Base-by-base conservation (phyloP, 2,329 filamentous ascomycete species). In the Rhinocladiella similis region DNA sequence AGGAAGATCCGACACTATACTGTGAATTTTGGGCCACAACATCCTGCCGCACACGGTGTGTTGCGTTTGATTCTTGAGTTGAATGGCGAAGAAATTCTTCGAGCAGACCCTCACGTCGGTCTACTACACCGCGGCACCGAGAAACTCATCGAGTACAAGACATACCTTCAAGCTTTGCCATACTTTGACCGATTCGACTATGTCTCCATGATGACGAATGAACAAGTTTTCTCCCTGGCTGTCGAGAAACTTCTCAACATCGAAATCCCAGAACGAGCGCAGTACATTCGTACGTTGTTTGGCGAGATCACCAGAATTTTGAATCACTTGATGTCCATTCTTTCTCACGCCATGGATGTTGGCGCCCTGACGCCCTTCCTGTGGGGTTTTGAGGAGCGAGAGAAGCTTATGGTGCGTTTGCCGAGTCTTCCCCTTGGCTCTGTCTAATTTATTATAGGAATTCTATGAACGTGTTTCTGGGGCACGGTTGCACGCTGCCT, bases 191-290 rank as follows among this genome's bases (percentile, higher is more conserved):
- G 94, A 67, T 83, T 99, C 74, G 94, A 99, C 77, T 99, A 99
- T 76, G 92, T 97, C 67, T 97, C 91, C 69, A 99, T 99, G 95
- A 99, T 99, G 94, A 99, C 94, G 70, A 99, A 99, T 77, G 94
- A 99, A 82, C 94, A 99, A 78, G 96, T 91, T 72, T 99, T 91
- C 77, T 86, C 91, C 36, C 83, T 99, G 65, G 94, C 91, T 18
- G 93, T 97, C 54, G 94, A 99, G 83, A 99, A 99, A 83, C 83
- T 99, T 59, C 81, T 99, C 69, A 99, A 99, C 75, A 82, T 99
- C 64, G 95, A 99, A 73, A 90, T 99, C 63, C 94, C 94, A 20
- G 89, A 94, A 64, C 84, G 94, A 70, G 94, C 94, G 68, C 97
- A 99, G 80, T 99, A 87, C 80, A 99, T 99, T 72, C 85, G 94